Evolutionary conservation across 2,329 filamentous ascomycete genomes (phyloP).

Genomic region (Scedosporium apiospermum): DNA sequence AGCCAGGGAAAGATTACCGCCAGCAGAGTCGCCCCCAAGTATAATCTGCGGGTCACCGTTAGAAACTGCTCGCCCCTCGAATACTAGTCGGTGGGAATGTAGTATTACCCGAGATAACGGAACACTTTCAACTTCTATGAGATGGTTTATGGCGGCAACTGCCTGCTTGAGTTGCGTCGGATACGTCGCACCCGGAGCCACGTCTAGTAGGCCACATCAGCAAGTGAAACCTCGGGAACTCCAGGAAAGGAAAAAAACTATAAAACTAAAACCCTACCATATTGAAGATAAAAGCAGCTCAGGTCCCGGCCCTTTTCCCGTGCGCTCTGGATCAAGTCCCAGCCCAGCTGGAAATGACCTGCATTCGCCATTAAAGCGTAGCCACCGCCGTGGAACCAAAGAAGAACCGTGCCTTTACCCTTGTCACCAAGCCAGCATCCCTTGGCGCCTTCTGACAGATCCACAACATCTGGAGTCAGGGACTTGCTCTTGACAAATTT

Average conservation of each 20-base stretch:
- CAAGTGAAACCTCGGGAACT: not conserved
- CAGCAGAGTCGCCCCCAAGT: not conserved
- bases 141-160: not conserved
- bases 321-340: not conserved
- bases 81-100: not conserved
- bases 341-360: not conserved
- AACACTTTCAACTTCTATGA: not conserved
- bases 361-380: not conserved
- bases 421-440: not conserved
- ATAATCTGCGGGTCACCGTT: not conserved
- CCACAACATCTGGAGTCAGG: not conserved
- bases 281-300: not conserved
- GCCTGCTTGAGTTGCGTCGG: not conserved
- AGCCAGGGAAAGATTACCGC: not conserved
- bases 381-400: not conserved
- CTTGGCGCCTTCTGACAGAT: not conserved
- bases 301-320: not conserved
- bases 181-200: not conserved
- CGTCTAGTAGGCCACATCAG: not conserved
- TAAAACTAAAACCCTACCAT: not conserved
- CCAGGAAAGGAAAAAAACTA: not conserved
- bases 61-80: not conserved
- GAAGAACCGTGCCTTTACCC: not conserved
- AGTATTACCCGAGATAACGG: not conserved
- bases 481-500: not conserved